These are phyloP conservation scores for Capsicum rhomboideum DNA, from an alignment of 257 asterid species.

Conservation along the genomic window DNA sequence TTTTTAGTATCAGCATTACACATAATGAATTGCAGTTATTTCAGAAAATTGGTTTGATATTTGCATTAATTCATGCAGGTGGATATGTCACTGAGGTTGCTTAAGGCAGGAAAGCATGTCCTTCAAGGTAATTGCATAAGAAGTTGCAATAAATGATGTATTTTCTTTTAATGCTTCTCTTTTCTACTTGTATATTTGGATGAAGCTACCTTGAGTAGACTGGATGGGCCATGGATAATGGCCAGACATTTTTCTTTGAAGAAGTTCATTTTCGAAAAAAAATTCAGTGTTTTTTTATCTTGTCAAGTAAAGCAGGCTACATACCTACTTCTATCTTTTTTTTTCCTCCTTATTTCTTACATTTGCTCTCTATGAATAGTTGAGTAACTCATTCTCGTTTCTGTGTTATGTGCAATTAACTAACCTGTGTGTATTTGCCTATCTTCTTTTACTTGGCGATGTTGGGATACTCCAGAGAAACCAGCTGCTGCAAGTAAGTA, in stretches of 20 bases:
- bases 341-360: neutral
- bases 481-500: slow-evolving; percentile 86
- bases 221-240: neutral
- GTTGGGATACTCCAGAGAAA: slow-evolving; percentile 59
- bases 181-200: neutral
- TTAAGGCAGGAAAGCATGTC: slow-evolving; percentile 86
- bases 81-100: slow-evolving; percentile 75
- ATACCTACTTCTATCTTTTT: neutral
- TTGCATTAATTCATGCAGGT: slow-evolving; percentile 45
- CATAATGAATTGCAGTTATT: neutral
- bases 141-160: neutral
- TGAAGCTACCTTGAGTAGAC: neutral
- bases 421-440: slow-evolving; percentile 41
- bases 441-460: slow-evolving; percentile 21
- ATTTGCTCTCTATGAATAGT: neutral
- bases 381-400: neutral
- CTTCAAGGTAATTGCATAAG: slow-evolving; percentile 64
- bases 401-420: slow-evolving; percentile 7
- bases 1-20: neutral
- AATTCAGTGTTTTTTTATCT: neutral
- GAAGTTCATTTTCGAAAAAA: neutral
- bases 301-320: neutral
- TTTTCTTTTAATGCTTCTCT: neutral
- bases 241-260: neutral
- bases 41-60: neutral